Evolutionary conservation across 805 yeast genomes (phyloP).

Genomic region (Zygoascus biomembranicola): DNA sequence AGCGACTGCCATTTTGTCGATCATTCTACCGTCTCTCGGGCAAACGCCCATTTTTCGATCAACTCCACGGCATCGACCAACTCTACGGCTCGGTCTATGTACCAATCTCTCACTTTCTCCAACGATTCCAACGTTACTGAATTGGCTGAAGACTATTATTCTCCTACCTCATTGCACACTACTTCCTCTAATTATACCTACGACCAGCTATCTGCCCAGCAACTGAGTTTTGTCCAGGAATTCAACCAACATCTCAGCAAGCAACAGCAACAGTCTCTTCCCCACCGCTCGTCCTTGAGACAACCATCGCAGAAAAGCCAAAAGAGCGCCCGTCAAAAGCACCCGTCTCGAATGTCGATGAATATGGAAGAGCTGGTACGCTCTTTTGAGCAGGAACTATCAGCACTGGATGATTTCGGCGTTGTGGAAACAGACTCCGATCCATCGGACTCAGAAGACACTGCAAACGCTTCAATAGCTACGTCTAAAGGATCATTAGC

Average conservation of each 20-base stretch:
- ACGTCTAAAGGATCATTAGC: not conserved
- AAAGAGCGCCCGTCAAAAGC: not conserved
- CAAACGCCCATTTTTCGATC: not conserved
- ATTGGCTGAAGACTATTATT: not conserved
- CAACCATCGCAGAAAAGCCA: not conserved
- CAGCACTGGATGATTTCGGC: constrained; percentile 1
- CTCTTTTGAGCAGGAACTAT: constrained; percentile 1
- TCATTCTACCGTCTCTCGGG: not conserved
- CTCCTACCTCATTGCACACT: not conserved
- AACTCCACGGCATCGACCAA: not conserved
- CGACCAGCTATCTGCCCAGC: not conserved
- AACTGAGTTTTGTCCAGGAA: not conserved
- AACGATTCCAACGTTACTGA: not conserved
- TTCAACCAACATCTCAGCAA: not conserved
- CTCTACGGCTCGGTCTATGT: not conserved
- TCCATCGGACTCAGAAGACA: not conserved
- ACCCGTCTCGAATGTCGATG: not conserved
- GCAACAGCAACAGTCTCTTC: not conserved
- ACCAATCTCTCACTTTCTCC: not conserved
- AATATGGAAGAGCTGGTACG: not conserved
- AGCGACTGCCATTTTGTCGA: not conserved
- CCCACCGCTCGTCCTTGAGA: not conserved
- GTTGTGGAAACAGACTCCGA: not conserved
- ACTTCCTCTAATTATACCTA: not conserved
- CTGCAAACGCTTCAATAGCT: not conserved